Evolutionary conservation across 2,329 filamentous ascomycete species (phyloP).

Genomic region (Aspergillus phoenicis): DNA sequence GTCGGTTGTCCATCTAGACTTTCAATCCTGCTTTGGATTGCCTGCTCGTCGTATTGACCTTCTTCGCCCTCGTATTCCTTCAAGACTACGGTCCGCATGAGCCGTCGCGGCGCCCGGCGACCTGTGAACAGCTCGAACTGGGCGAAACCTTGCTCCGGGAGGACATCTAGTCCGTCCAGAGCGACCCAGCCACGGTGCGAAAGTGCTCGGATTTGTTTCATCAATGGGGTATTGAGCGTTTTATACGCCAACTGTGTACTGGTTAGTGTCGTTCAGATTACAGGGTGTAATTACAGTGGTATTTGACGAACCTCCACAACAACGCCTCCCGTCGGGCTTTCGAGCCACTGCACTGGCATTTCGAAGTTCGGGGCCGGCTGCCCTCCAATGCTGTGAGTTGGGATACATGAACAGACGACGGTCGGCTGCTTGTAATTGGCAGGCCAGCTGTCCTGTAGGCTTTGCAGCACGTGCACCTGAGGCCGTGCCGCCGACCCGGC

Average conservation of each 20-base stretch:
- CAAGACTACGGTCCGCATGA: conserved; percentile 42
- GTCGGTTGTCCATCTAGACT: conserved; percentile 37
- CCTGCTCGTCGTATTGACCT: conserved; percentile 33
- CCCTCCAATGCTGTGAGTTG: conserved; percentile 40
- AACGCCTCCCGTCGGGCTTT: conserved; percentile 44
- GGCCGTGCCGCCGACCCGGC: conserved; percentile 23
- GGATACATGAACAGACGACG: conserved; percentile 43
- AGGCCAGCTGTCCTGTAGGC: conserved; percentile 37
- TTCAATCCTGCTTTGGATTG: conserved; percentile 34
- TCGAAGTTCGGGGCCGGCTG: conserved; percentile 39
- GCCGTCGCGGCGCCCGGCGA: conserved; percentile 39
- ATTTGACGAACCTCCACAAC: conserved; percentile 41
- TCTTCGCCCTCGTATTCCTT: conserved; percentile 40
- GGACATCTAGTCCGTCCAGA: conserved; percentile 43
- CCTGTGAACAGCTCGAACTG: conserved; percentile 46
- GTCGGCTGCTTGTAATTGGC: conserved; percentile 39
- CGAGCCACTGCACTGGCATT: conserved; percentile 41
- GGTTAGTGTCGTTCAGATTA: not conserved
- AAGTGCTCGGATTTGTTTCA: conserved; percentile 40
- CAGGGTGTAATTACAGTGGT: too few relatives aligned
- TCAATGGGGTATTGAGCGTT: conserved; percentile 41
- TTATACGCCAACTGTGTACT: conserved; percentile 41
- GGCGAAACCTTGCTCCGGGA: conserved; percentile 45
- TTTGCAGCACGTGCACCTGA: conserved; percentile 32
- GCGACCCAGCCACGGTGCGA: conserved; percentile 44